Percentiles rank a stretch among this genome's conserved stretches.
Conservation (phyloP, 2,329 filamentous ascomycete species). For the Rhexocercosporidium sp. region DNA sequence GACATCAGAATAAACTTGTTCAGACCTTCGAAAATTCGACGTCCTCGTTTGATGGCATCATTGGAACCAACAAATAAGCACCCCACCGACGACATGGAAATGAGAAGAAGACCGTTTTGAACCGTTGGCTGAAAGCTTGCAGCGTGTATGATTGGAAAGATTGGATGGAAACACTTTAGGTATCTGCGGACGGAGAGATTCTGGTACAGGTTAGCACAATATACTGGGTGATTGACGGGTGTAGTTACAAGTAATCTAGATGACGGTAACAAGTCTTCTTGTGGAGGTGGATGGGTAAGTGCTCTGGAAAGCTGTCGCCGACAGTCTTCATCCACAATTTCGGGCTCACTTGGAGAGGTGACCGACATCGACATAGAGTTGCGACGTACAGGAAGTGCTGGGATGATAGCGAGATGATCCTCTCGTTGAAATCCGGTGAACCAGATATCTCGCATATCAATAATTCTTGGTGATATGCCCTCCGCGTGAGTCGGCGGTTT, state of each 20-base stretch:
- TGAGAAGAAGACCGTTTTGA: neutral
- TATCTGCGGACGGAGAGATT: neutral
- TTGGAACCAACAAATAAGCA: neutral
- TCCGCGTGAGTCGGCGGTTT: neutral
- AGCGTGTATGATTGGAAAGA: neutral
- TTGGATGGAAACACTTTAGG: neutral
- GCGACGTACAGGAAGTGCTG: neutral
- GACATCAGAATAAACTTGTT: neutral
- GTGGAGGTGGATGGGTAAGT: neutral
- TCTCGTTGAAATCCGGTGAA: neutral
- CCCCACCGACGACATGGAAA: neutral
- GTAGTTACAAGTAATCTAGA: neutral
- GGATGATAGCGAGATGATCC: neutral
- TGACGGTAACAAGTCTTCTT: neutral
- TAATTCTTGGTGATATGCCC: neutral
- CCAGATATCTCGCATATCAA: constrained; percentile 1
- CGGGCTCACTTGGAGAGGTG: neutral
- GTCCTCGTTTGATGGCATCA: neutral
- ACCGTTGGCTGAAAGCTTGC: neutral
- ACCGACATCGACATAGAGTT: neutral
- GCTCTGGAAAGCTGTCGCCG: neutral
- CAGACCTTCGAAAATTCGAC: neutral
- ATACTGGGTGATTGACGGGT: no score
- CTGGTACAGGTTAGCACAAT: neutral
- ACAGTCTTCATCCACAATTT: neutral